Conservation (phyloP, 139 green algal genomes). For the Tetraselmis chui region DNA sequence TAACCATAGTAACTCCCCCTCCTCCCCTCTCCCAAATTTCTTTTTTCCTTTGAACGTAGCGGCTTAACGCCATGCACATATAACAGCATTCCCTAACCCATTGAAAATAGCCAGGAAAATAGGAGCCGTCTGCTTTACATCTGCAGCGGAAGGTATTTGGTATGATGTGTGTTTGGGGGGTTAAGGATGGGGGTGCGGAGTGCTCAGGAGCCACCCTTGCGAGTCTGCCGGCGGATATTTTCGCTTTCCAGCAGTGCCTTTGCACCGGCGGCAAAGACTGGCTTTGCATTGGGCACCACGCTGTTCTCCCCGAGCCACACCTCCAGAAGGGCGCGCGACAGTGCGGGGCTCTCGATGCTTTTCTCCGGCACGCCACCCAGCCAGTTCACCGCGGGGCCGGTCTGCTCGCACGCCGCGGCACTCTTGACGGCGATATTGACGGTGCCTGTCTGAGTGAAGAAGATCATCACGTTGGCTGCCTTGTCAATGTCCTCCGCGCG, state of each 20-base stretch:
- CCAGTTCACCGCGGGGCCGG: neutral
- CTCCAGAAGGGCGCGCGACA: conserved; percentile 72
- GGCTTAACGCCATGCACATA: no score
- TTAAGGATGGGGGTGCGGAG: no score
- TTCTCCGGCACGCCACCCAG: conserved; percentile 31
- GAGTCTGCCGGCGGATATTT: conserved; percentile 38
- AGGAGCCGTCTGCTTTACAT: no score
- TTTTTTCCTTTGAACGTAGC: no score
- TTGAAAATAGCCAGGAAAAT: no score
- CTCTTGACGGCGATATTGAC: neutral
- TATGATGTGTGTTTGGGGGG: no score
- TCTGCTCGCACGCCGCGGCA: neutral
- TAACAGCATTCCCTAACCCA: no score
- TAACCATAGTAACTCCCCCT: no score
- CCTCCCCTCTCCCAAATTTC: no score
- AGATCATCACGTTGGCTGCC: neutral
- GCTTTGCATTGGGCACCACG: conserved; percentile 39
- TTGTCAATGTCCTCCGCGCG: neutral
- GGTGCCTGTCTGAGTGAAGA: neutral
- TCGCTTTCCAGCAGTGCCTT: conserved; percentile 54
- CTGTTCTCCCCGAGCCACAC: conserved; percentile 47
- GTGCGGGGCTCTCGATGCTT: conserved; percentile 39
- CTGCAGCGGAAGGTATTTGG: no score
- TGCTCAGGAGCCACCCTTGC: conserved; percentile 16
- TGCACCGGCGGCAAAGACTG: conserved; percentile 44